Evolutionary conservation across 2,329 filamentous ascomycete species (phyloP).

Genomic region (Botrytis porri): DNA sequence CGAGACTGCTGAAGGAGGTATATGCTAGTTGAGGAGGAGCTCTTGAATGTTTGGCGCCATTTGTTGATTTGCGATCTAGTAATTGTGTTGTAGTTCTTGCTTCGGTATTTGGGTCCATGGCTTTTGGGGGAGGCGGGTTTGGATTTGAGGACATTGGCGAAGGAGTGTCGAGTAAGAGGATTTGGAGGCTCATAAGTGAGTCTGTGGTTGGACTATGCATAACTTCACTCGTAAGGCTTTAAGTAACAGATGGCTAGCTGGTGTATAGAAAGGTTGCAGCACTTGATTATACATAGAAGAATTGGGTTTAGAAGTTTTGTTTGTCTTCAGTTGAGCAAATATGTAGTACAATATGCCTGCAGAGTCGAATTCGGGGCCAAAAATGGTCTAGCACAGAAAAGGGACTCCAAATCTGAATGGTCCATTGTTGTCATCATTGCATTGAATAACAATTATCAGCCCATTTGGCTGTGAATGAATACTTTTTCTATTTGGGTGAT

Average conservation of each 20-base stretch:
- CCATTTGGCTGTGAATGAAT: not conserved
- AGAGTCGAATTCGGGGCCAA: not conserved
- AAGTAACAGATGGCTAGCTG: not conserved
- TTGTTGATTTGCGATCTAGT: not conserved
- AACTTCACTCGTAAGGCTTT: not conserved
- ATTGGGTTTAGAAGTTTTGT: not conserved
- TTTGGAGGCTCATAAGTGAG: not conserved
- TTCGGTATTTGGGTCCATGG: not conserved
- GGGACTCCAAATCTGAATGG: not conserved
- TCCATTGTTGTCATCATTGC: not conserved
- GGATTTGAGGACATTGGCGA: not conserved
- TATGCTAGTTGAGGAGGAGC: not conserved
- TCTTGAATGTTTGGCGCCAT: not conserved
- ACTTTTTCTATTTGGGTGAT: not conserved
- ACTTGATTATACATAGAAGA: not conserved
- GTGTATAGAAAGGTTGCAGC: not conserved
- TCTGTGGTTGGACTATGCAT: not conserved
- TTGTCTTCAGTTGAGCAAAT: not conserved
- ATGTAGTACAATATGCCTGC: not conserved
- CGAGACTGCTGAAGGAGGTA: slow-evolving; percentile 5
- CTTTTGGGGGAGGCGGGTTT: too few relatives aligned
- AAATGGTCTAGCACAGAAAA: not conserved
- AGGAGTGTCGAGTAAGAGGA: not conserved
- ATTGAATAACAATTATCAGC: not conserved
- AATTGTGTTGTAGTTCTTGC: not conserved